Percentiles rank a stretch among this genome's conserved stretches.
Evolutionary conservation across 1,284 basidiomycete genomes (phyloP).

Genomic region (Apiotrichum porosum): DNA sequence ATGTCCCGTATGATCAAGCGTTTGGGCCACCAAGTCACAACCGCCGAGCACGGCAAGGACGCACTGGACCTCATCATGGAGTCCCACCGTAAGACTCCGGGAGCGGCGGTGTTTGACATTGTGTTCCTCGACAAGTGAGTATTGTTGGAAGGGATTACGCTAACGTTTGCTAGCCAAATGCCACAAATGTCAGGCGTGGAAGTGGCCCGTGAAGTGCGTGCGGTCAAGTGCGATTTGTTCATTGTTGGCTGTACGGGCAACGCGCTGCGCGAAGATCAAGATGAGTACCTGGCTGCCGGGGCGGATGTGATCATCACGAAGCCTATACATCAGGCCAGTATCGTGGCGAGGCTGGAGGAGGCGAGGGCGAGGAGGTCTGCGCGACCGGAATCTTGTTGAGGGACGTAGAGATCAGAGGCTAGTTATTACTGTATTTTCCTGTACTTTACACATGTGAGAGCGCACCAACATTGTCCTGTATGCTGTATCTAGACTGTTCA

Average conservation of each 20-base stretch:
- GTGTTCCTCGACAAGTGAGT: slow-evolving; percentile 72
- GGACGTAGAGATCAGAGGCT: too few relatives aligned
- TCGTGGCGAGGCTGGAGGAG: slow-evolving; percentile 34
- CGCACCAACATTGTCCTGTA: too few relatives aligned
- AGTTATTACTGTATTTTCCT: too few relatives aligned
- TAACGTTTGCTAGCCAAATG: slow-evolving; percentile 43
- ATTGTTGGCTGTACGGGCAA: slow-evolving; percentile 66
- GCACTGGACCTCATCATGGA: slow-evolving; percentile 65
- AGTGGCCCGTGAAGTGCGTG: slow-evolving; percentile 62
- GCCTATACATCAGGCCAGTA: slow-evolving; percentile 40
- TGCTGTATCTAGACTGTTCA: too few relatives aligned
- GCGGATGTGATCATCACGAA: slow-evolving; percentile 54
- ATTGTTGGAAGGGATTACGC: too few relatives aligned
- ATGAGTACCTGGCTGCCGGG: slow-evolving; percentile 70
- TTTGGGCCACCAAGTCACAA: slow-evolving; percentile 70
- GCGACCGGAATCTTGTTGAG: too few relatives aligned
- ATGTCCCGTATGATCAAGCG: slow-evolving; percentile 76
- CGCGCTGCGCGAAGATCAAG: slow-evolving; percentile 58
- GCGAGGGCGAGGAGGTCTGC: slow-evolving; percentile 32
- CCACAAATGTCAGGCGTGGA: slow-evolving; percentile 73
- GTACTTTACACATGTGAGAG: too few relatives aligned
- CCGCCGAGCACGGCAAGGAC: slow-evolving; percentile 78
- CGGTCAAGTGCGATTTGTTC: slow-evolving; percentile 64
- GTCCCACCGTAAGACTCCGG: slow-evolving; percentile 6
- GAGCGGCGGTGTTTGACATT: slow-evolving; percentile 52